Evolutionary conservation across 2,329 filamentous ascomycete species (phyloP).

Genomic region (Ophiostoma novo-ulmi): DNA sequence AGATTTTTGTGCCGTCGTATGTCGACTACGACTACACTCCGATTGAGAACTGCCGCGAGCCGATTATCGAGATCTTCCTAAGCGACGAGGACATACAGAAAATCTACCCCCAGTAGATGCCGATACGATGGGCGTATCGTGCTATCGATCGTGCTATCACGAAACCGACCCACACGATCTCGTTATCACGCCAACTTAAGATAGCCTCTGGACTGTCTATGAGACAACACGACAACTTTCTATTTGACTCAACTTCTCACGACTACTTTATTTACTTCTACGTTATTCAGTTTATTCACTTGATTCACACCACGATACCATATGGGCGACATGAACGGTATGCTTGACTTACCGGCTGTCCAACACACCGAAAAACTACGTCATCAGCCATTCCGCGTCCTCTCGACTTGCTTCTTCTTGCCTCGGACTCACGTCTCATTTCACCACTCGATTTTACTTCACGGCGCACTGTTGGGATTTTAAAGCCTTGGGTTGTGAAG

Average conservation of each 20-base stretch:
- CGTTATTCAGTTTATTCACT: neutral
- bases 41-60: constrained; percentile 69
- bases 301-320: neutral
- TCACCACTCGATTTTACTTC: neutral
- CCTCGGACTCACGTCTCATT: neutral
- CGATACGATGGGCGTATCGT: neutral
- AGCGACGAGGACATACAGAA: constrained; percentile 70
- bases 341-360: neutral
- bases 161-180: constrained; percentile 8
- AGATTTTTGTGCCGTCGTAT: constrained; percentile 77
- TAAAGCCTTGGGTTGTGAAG: neutral
- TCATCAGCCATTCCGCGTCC: neutral
- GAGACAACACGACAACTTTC: constrained; percentile 1
- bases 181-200: neutral
- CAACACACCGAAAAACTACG: neutral
- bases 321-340: neutral
- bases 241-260: neutral
- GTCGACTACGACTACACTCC: constrained; percentile 69
- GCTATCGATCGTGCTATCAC: neutral
- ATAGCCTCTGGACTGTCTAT: neutral
- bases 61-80: constrained; percentile 70
- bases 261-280: neutral
- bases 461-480: neutral
- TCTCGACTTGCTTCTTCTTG: neutral
- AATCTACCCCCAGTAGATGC: constrained; percentile 58